Percentiles rank a stretch among this genome's conserved stretches.
Evolutionary conservation across 805 yeast genomes (phyloP).

Genomic region (Naumovozyma castellii): DNA sequence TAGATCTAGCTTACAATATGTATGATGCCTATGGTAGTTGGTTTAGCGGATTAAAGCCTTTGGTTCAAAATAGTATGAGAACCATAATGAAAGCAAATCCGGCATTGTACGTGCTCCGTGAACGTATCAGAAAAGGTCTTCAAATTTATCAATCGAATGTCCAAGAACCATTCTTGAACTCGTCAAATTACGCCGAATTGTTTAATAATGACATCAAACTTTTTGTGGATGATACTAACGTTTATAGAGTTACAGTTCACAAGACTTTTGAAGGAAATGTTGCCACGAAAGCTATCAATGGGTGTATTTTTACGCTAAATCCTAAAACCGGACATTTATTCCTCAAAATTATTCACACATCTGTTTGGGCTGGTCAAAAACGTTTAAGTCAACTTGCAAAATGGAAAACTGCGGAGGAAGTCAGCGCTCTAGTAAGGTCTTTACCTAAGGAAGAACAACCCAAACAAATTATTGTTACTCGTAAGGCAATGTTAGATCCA

Average conservation of each 20-base stretch:
- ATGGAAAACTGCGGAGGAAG: conserved; percentile 98
- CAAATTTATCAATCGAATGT: conserved; percentile 91
- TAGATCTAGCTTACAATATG: conserved; percentile 92
- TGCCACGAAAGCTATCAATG: conserved; percentile 87
- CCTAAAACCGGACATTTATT: conserved; percentile 88
- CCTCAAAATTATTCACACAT: conserved; percentile 81
- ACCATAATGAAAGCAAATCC: conserved; percentile 94
- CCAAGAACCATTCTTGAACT: conserved; percentile 81
- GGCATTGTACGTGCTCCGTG: conserved; percentile 81
- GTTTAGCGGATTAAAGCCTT: conserved; percentile 89
- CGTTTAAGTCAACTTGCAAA: conserved; percentile 87
- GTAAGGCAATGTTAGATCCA: conserved; percentile 90
- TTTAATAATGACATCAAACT: conserved; percentile 77
- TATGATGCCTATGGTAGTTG: conserved; percentile 95
- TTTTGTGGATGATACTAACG: conserved; percentile 89
- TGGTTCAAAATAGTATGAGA: conserved; percentile 84
- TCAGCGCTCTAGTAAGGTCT: conserved; percentile 80
- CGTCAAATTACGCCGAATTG: conserved; percentile 82
- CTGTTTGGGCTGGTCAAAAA: conserved; percentile 96
- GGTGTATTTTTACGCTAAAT: conserved; percentile 81
- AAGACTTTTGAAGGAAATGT: conserved; percentile 87
- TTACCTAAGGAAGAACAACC: conserved; percentile 93
- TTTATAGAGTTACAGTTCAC: conserved; percentile 85
- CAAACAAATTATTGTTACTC: conserved; percentile 77
- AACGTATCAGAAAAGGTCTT: conserved; percentile 85